Percentiles rank a stretch among this genome's conserved stretches.
Conservation (phyloP, 2,329 filamentous ascomycete genomes). For the Trematosphaeria pertusa region DNA sequence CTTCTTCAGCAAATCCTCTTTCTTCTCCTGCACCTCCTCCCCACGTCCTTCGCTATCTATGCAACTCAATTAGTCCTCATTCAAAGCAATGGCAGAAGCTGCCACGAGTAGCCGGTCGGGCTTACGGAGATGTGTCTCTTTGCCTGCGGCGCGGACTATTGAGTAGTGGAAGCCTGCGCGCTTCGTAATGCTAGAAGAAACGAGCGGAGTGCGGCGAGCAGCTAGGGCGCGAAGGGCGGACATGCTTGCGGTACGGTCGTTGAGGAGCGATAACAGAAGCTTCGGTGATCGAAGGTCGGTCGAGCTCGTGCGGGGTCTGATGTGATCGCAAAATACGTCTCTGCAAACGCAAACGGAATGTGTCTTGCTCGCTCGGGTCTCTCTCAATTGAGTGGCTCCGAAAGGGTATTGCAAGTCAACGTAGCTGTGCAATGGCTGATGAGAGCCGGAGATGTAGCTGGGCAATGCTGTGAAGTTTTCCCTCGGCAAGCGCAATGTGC, state of each 20-base stretch:
- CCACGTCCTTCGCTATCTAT: constrained; percentile 41
- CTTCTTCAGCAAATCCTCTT: constrained; percentile 53
- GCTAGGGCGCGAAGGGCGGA: constrained; percentile 41
- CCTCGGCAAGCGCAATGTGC: background rate
- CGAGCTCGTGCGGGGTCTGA: background rate
- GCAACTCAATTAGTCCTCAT: constrained; percentile 14
- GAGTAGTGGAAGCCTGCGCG: constrained; percentile 48
- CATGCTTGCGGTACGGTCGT: too few relatives aligned
- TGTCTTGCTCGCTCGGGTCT: too few relatives aligned
- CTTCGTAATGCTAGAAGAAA: constrained; percentile 35
- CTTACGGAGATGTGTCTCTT: constrained; percentile 55
- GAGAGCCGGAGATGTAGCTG: background rate
- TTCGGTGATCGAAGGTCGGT: constrained; percentile 3
- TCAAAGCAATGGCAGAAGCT: too few relatives aligned
- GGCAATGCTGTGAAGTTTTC: too few relatives aligned
- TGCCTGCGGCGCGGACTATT: constrained; percentile 48
- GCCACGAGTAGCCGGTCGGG: too few relatives aligned
- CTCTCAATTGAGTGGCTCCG: background rate
- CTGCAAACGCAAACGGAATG: too few relatives aligned
- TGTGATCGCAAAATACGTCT: too few relatives aligned
- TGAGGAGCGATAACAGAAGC: too few relatives aligned
- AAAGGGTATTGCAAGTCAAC: background rate
- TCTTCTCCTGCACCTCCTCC: constrained; percentile 51
- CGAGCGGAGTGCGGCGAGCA: constrained; percentile 36
- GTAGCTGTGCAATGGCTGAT: background rate